Evolutionary conservation across 2,329 filamentous ascomycete genomes (phyloP).

Genomic region (Penicillium sp.): DNA sequence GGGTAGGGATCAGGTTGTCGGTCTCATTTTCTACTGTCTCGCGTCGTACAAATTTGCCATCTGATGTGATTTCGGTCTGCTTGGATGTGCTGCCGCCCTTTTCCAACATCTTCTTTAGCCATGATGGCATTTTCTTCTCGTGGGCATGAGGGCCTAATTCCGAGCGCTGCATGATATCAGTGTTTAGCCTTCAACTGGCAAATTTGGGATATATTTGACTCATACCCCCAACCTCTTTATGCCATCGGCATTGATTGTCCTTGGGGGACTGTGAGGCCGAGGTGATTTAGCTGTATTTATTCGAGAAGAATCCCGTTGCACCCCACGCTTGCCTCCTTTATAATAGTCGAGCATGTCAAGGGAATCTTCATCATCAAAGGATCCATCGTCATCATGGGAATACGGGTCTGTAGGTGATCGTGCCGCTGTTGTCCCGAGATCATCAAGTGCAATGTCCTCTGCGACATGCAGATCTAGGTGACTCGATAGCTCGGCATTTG

Average conservation of each 20-base stretch:
- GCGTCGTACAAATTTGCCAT: slow-evolving; percentile 46
- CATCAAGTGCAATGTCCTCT: slow-evolving; percentile 48
- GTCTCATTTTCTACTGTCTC: slow-evolving; percentile 50
- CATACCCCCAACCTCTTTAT: slow-evolving; percentile 35
- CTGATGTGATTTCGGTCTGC: slow-evolving; percentile 50
- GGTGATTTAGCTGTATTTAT: slow-evolving; percentile 13
- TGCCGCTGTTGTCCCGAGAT: slow-evolving; percentile 23
- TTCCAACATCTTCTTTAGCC: slow-evolving; percentile 63
- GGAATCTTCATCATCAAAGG: slow-evolving; percentile 13
- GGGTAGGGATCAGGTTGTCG: slow-evolving; percentile 59
- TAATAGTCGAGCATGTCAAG: not conserved
- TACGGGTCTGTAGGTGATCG: slow-evolving; percentile 1
- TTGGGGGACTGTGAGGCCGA: slow-evolving; percentile 17
- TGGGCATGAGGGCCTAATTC: slow-evolving; percentile 71
- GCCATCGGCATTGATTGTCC: slow-evolving; percentile 14
- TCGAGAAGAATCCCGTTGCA: slow-evolving; percentile 14
- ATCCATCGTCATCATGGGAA: slow-evolving; percentile 6
- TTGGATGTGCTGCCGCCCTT: slow-evolving; percentile 57
- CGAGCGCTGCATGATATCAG: slow-evolving; percentile 44
- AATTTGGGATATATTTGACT: not conserved
- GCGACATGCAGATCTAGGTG: slow-evolving; percentile 61
- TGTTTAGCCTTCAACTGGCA: not conserved
- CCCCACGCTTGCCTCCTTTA: slow-evolving; percentile 17
- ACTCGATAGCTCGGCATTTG: slow-evolving; percentile 53
- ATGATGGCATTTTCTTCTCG: slow-evolving; percentile 71